Evolutionary conservation across 2,329 filamentous ascomycete genomes (phyloP), one percentile per base, ranked within the genome.

Genomic region (Nakataea oryzae): DNA sequence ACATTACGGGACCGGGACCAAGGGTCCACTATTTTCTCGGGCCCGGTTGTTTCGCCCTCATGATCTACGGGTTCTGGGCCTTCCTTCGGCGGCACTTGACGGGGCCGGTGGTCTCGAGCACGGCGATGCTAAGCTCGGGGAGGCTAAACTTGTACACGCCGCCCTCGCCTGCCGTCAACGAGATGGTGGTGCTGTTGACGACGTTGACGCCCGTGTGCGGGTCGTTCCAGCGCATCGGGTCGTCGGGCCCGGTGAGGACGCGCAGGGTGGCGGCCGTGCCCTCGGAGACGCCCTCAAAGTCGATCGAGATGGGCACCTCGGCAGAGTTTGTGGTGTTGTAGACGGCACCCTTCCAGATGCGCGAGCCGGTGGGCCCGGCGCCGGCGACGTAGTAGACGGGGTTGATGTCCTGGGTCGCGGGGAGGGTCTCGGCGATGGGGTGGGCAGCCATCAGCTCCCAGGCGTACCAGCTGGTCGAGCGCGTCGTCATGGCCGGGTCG

Each of bases 41-140:
- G 7, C 41, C 3, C 8, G 24, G 21, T 2, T 50, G 21, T n/a
- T 11, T 50, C n/a, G n/a, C n/a, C 11, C 7, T 50, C 1, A 11
- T 9, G 7, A 50, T 11, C 21, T 50, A 50, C 9, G 41, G 7
- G 7, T 2, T 50, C 7, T n/a, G 21, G 1, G 17, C 24, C 41
- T n/a, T 50, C 41, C 11, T 50, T 17, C 41, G 41, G 6, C 41
- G 41, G 41, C 41, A 50, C 41, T 50, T 50, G 21, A 50, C 41
- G 24, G 41, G 41, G 41, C 41, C 41, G 41, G 8, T 50, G 21
- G 76, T 78, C 60, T 84, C 80, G 61, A 86, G 68, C 2, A 86
- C 78, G 17, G 81, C 82, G 59, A 86, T 78, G 65, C 81, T 84
- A 63, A 84, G 71, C 65, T 81, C 73, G 0, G 82, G 83, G 67